Conservation (phyloP, 2,329 filamentous ascomycete genomes). For the Pseudogymnoascus destructans region DNA sequence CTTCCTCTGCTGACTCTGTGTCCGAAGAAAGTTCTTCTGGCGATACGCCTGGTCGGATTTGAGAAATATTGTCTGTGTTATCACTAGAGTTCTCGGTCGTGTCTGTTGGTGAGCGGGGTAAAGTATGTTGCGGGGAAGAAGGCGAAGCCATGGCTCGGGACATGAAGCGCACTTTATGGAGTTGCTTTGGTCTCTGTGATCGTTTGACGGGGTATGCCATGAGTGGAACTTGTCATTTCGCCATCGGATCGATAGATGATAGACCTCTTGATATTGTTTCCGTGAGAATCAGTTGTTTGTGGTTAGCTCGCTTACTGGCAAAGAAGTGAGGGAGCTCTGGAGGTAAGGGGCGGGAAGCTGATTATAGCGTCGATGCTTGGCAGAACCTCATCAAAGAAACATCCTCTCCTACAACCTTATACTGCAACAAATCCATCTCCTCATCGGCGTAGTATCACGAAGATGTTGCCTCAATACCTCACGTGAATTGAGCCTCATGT, state of each 20-base stretch:
- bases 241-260: slow-evolving; percentile 6
- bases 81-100: not conserved
- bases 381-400: not conserved
- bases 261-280: slow-evolving; percentile 11
- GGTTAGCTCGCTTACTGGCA: slow-evolving; percentile 1
- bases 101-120: not conserved
- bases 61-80: not conserved
- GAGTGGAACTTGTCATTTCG: slow-evolving; percentile 15
- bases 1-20: slow-evolving; percentile 4
- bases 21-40: not conserved
- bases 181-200: slow-evolving; percentile 17
- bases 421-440: not conserved
- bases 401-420: not conserved
- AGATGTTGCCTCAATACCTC: not conserved
- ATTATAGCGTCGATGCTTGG: not conserved
- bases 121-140: not conserved
- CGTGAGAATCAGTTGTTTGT: not conserved
- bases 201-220: slow-evolving; percentile 25
- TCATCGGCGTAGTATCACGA: not conserved
- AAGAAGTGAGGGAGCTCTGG: not conserved
- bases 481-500: slow-evolving; percentile 4
- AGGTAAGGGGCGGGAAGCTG: not conserved
- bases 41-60: not conserved
- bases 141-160: slow-evolving; percentile 17
- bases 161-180: slow-evolving; percentile 22